Evolutionary conservation across 176 grass and related monocot species (phyloP), one percentile per base, ranked within the genome.

Genomic region (Cenchrus fungigraminus): DNA sequence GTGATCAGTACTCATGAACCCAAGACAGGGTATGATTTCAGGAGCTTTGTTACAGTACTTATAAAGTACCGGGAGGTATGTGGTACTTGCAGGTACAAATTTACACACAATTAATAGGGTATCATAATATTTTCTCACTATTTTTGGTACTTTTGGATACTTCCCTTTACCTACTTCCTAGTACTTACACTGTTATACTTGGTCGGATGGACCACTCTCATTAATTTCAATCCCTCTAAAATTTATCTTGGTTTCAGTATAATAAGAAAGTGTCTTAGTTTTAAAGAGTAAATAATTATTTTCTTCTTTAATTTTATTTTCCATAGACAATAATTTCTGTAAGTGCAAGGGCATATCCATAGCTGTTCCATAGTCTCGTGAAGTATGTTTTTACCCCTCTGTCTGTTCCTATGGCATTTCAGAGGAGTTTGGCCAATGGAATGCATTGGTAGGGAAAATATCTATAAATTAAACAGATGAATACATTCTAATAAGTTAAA

Each of bases 11-110:
- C 57, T 79, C 55, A 83, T 32, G 17, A 75, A 70, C 68, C 9
- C 9, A 74, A 32, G 16, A 51, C 78, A 57, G 22, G 34, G 12
- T 61, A 77, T 73, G 16, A 13, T 62, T 77, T 87, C 79, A 43
- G 8, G 25, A 25, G 25, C 25, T 25, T 25, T 25, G 25, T 25
- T 25, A 25, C 25, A 25, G 25, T 25, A 25, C 25, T 25, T 25
- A 25, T 25, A 25, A 25, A 25, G 25, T 25, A 25, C 25, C 25
- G 25, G 25, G 25, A 25, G 25, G 25, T 25, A 25, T 25, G 25
- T 25, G 25, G 25, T 25, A 25, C 25, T 25, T 25, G 25, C 25
- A 25, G 25, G 25, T 25, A 25, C 25, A 25, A 25, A 25, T 25
- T 25, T 25, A 25, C 25, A 25, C 25, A 25, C 25, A 25, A 25